Base-by-base conservation (phyloP, 225 moss, liverwort and hornwort species). In the Straminergon stramineum region DNA sequence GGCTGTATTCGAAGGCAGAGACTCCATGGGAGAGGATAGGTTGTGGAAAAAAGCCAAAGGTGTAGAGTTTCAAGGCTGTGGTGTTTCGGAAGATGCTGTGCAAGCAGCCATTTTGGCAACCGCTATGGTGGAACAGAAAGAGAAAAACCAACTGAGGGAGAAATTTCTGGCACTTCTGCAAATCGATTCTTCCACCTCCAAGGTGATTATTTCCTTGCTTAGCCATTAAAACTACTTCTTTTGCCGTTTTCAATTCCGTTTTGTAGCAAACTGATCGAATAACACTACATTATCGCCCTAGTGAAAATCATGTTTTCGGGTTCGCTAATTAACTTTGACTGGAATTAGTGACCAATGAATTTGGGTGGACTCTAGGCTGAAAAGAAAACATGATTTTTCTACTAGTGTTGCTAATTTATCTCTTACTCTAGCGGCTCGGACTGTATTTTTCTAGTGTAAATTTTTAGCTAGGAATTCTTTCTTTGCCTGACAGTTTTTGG, bases 21-120 rank as follows among this genome's bases (percentile, higher is more conserved):
- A 60, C 60, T 30, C 41, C 81, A 17, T 86, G 67, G 74, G 68
- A 43, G 76, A 70, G 75, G 87, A 89, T 35, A 82, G 87, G 26
- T 85, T 78, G n/a, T 88, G 90, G 92, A 93, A 92, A 87, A 93
- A 92, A 85, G 67, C 79, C 52, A 90, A 92, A 85, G 78, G 73
- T 10, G 85, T 66, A 66, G 90, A 90, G 77, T 83, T 87, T 79
- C 79, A 79, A 71, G 86, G 41, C 12, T 75, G 81, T 71, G 75
- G 18, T 67, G 74, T 73, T 64, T 83, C 88, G 18, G 91, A 88
- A 48, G 89, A 77, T 58, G 77, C 89, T 32, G 81, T 93, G 82
- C 89, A 89, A 73, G 87, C 87, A 18, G 78, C 71, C 41, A 64
- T 88, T 58, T 31, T 90, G 62, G 90, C 90, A 66, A 70, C 87